phyloP scores from a whole-genome alignment of 257 asterid genomes.

The Voacanga thouarsii region DNA sequence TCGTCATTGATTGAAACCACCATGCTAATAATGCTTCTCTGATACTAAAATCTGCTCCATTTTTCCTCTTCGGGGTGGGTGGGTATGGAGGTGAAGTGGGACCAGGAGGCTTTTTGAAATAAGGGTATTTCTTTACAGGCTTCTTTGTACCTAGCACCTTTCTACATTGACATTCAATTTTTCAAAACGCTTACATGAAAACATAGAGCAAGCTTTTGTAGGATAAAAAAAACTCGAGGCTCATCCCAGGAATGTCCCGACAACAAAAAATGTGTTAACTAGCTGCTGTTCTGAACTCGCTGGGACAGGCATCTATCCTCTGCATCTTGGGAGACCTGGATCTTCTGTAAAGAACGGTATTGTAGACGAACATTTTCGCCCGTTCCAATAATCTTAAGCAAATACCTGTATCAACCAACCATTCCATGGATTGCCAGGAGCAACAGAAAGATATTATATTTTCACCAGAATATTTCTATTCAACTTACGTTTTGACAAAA shows the following conservation, averaged over 20 bases:
- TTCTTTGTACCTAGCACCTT: neutral
- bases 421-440: neutral
- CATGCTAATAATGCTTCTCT: neutral
- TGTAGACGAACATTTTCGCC: slow-evolving; percentile 89
- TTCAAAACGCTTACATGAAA: neutral
- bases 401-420: slow-evolving; percentile 44
- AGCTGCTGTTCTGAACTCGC: slow-evolving; percentile 51
- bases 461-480: neutral
- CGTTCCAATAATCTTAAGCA: slow-evolving; percentile 73
- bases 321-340: slow-evolving; percentile 42
- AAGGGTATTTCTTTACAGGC: neutral
- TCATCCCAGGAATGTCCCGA: neutral
- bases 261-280: neutral
- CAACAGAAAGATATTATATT: neutral
- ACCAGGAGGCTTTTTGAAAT: neutral
- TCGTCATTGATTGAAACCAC: neutral
- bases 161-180: neutral
- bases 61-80: neutral
- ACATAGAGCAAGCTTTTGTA: neutral
- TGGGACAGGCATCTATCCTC: slow-evolving; percentile 50
- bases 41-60: neutral
- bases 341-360: slow-evolving; percentile 80
- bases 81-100: neutral
- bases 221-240: neutral
- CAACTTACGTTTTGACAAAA: neutral